Evolutionary conservation across 2,329 filamentous ascomycete genomes (phyloP), one percentile per base, ranked within the genome.

Genomic region (Epichloe typhina): DNA sequence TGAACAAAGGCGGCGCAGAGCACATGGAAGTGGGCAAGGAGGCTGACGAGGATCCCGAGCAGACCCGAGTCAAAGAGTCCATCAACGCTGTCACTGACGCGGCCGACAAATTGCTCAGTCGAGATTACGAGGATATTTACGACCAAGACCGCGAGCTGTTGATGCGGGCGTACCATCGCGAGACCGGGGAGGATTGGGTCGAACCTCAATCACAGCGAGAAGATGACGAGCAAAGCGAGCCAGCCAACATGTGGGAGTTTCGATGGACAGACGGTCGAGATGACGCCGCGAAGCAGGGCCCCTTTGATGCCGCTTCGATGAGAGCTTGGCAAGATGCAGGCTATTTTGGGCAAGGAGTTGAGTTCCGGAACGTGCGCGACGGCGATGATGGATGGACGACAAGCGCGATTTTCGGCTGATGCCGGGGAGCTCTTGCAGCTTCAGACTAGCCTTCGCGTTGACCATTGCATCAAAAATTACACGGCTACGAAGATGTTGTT

Each of bases 301-400:
- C 93, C 0, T 98, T 89, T 65, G 88, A 96, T 62, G 79, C 77
- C 7, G 66, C 75, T 5, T 91, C 84, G 38, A 97, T 98, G 93
- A 80, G 82, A 59, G 86, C 87, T 2, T 98, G 93, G 93, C 82
- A 85, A 58, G 82, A 87, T 55, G 88, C 88, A 23, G 93, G 93
- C 3, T 97, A 97, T 64, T 98, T 98, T 67, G 85, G 83, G 12
- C 84, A 93, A 56, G 88, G 87, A 0, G 88, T 95, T 23, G 91
- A 90, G 63, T 90, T 91, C 59, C 76, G 82, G 56, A 72, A 68
- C 53, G 76, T 70, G 6, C 79, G 76, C 11, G 72, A 75, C 44
- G 74, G 76, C 23, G 72, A 67, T 21, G 65, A 66, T 39, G 52
- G n/a, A 11, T 86, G 82, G 82, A 73, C 61, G 52, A 66, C 67